Percentiles rank a stretch among this genome's conserved stretches.
Evolutionary conservation across 2,329 filamentous ascomycete genomes (phyloP).

Genomic region (Lachnellula arida): DNA sequence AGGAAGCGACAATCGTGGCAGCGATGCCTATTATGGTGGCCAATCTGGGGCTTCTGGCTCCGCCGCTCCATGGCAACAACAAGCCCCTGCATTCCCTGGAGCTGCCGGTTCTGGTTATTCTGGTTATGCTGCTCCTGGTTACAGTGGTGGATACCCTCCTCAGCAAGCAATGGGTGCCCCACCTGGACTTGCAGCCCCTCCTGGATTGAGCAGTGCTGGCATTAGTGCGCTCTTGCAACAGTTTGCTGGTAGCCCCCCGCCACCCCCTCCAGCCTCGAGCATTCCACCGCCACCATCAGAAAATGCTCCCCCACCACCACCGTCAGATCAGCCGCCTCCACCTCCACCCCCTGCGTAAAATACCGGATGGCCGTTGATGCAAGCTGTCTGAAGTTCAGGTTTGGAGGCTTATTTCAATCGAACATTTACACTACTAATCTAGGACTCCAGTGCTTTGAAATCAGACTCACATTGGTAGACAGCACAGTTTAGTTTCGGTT

Average conservation of each 20-base stretch:
- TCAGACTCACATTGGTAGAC: not conserved
- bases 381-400: not conserved
- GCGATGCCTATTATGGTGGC: slow-evolving; percentile 45
- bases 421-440: not conserved
- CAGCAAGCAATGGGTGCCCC: slow-evolving; percentile 42
- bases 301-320: slow-evolving; percentile 56
- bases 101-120: slow-evolving; percentile 50
- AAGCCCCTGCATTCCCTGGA: slow-evolving; percentile 36
- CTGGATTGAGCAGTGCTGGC: slow-evolving; percentile 50
- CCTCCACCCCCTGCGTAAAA: slow-evolving; percentile 43
- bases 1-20: slow-evolving; percentile 38
- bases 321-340: slow-evolving; percentile 56
- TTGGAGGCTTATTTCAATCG: not conserved
- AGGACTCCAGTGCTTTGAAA: not conserved
- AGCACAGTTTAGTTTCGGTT: not conserved
- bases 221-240: slow-evolving; percentile 64
- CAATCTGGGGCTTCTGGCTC: slow-evolving; percentile 41
- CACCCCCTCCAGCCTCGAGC: slow-evolving; percentile 49
- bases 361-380: not conserved
- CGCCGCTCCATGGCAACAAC: slow-evolving; percentile 42
- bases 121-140: slow-evolving; percentile 42
- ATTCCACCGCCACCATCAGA: slow-evolving; percentile 42
- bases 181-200: slow-evolving; percentile 36
- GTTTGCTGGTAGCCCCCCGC: slow-evolving; percentile 45
- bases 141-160: slow-evolving; percentile 37